Percentiles rank a stretch among this genome's conserved stretches.
Conservation (phyloP, 1,139 yeast species). For the Hemisphaericaspora subhashii region DNA sequence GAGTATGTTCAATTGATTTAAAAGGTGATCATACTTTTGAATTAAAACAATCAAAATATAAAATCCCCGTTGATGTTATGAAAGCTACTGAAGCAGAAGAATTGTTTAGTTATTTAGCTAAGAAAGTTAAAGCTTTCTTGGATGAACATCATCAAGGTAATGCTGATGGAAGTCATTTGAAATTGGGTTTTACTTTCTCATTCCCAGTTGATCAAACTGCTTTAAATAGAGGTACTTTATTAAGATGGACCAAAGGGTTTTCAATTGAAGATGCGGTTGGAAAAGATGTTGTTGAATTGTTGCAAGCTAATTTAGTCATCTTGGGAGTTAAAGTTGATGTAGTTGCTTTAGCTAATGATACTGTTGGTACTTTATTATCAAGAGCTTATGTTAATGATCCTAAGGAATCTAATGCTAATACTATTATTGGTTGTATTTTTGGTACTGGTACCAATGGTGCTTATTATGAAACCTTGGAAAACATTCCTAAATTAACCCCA, state of each 20-base stretch:
- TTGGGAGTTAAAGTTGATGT: conserved; percentile 66
- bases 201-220: conserved; percentile 90
- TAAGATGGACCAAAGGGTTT: conserved; percentile 96
- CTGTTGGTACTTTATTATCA: conserved; percentile 88
- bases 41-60: conserved; percentile 68
- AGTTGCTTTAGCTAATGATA: conserved; percentile 90
- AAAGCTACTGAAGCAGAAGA: conserved; percentile 50
- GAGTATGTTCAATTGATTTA: conserved; percentile 81
- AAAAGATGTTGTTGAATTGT: conserved; percentile 69
- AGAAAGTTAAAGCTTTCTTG: conserved; percentile 62
- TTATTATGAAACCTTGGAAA: conserved; percentile 70
- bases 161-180: conserved; percentile 31
- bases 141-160: conserved; percentile 56
- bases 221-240: conserved; percentile 69
- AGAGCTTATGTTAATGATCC: conserved; percentile 75
- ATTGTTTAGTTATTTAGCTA: conserved; percentile 73
- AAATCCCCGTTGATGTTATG: conserved; percentile 75
- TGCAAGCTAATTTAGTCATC: conserved; percentile 67
- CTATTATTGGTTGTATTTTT: conserved; percentile 84
- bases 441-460: conserved; percentile 99
- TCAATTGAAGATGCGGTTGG: conserved; percentile 82
- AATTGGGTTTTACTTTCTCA: conserved; percentile 88
- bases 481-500: conserved; percentile 65
- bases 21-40: conserved; percentile 79
- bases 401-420: conserved; percentile 59